A percentile compares a stretch with the other conserved stretches of the same genome.
Evolutionary conservation across 805 yeast species (phyloP).

Genomic region (Cyberlindnera samutprakarnensis): DNA sequence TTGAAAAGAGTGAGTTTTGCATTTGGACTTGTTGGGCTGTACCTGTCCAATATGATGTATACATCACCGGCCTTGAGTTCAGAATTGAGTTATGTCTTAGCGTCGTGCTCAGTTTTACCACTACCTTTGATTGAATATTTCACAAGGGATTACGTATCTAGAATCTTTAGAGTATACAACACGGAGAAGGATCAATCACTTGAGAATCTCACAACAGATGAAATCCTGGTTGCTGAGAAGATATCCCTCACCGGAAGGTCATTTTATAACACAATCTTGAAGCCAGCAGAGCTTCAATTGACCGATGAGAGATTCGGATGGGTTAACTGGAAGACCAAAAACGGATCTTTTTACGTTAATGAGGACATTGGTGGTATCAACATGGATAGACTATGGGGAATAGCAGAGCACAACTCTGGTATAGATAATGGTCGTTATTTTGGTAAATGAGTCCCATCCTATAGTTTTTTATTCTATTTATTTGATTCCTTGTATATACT

Average conservation of each 20-base stretch:
- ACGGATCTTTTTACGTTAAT: slow-evolving; percentile 43
- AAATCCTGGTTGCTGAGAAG: slow-evolving; percentile 60
- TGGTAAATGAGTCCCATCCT: slow-evolving; percentile 2
- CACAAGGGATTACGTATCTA: slow-evolving; percentile 59
- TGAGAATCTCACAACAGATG: slow-evolving; percentile 54
- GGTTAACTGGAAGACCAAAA: slow-evolving; percentile 36
- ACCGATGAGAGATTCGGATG: slow-evolving; percentile 37
- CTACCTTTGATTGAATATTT: slow-evolving; percentile 50
- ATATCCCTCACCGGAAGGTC: slow-evolving; percentile 60
- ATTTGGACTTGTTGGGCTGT: slow-evolving; percentile 50
- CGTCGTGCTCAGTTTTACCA: slow-evolving; percentile 41
- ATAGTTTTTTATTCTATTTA: no score
- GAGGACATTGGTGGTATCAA: slow-evolving; percentile 76
- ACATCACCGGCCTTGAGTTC: slow-evolving; percentile 44
- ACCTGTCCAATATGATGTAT: slow-evolving; percentile 52
- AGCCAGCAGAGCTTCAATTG: slow-evolving; percentile 38
- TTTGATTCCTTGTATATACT: no score
- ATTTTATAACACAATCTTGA: slow-evolving; percentile 54
- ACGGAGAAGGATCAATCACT: slow-evolving; percentile 52
- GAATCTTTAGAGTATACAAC: slow-evolving; percentile 65
- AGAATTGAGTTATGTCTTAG: slow-evolving; percentile 35
- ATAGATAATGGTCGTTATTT: slow-evolving; percentile 5
- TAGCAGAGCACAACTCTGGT: slow-evolving; percentile 49
- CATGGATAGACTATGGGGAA: slow-evolving; percentile 83
- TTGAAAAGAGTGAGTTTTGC: slow-evolving; percentile 57